Evolutionary conservation across 2,329 filamentous ascomycete genomes (phyloP).

Genomic region (Cercospora zeae-maydis): DNA sequence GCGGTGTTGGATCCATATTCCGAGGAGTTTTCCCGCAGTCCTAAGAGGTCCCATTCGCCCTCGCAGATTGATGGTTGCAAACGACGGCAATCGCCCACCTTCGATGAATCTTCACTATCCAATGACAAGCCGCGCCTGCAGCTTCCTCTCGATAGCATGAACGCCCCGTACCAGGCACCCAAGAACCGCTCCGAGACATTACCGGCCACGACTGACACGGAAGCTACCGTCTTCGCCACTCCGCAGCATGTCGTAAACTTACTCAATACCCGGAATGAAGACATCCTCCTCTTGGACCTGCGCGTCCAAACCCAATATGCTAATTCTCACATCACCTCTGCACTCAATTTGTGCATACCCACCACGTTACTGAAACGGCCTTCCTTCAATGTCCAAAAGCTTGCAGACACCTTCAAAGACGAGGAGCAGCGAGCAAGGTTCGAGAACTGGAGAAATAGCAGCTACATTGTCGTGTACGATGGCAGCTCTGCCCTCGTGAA

Average conservation of each 20-base stretch:
- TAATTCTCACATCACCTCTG: conserved; percentile 69
- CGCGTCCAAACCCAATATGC: conserved; percentile 81
- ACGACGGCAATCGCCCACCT: conserved; percentile 45
- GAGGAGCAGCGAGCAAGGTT: conserved; percentile 69
- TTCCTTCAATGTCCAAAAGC: conserved; percentile 82
- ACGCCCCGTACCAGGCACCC: conserved; percentile 14
- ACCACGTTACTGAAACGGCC: conserved; percentile 88
- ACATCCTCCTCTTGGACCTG: conserved; percentile 74
- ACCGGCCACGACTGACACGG: conserved; percentile 34
- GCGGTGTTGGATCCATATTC: conserved; percentile 28
- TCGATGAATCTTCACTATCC: conserved; percentile 7
- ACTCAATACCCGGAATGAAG: conserved; percentile 44
- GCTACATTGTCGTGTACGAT: conserved; percentile 84
- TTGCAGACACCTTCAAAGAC: conserved; percentile 79
- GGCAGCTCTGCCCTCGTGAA: conserved; percentile 70
- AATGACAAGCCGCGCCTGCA: conserved; percentile 17
- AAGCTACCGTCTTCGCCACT: conserved; percentile 43
- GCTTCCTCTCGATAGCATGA: conserved; percentile 31
- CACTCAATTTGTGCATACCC: conserved; percentile 89
- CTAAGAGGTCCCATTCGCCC: conserved; percentile 49
- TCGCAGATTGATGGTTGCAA: conserved; percentile 40
- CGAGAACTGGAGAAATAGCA: conserved; percentile 68
- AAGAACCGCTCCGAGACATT: conserved; percentile 48
- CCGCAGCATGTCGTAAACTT: conserved; percentile 50
- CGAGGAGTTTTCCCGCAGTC: conserved; percentile 39